Base-by-base conservation (phyloP, 73 alveolate genomes). In the Loxodes magnus region DNA sequence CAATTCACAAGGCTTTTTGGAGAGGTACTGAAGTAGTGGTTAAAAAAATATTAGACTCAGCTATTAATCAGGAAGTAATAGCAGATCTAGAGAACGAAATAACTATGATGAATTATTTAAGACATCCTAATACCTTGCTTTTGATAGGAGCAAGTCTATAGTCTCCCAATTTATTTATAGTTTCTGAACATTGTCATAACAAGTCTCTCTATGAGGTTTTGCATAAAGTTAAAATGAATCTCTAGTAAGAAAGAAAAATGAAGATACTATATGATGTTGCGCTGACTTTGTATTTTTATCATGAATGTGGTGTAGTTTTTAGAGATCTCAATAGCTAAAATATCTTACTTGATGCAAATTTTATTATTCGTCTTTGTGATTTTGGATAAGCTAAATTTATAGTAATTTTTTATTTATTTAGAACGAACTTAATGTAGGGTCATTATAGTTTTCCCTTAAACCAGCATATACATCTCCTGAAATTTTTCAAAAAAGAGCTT, bases 381-480 rank as follows among this genome's bases (percentile, higher is more conserved):
- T 93, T 93, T 82, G 99, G 99, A 0, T 69, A 89, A 29, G 92
- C 98, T 17, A 72, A 84, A 60, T 86, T 85, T 74, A 84, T n/a
- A n/a, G n/a, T n/a, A n/a, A n/a, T n/a, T n/a, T n/a, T n/a, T n/a
- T n/a, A n/a, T n/a, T n/a, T n/a, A n/a, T n/a, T n/a, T n/a, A 79
- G 67, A 16, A 24, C 30, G 99, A 93, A 64, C 71, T 93, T 71
- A 82, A 79, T 51, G 51, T 82, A 27, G 99, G 99, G 0, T 64
- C 92, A 17, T 82, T 85, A 72, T 90, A 93, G 72, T 93, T 82
- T 52, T 80, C 97, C 15, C 98, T 97, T 3, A 93, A 97, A 0
- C 99, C 99, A 10, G 67, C 97, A 19, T 93, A 93, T 74, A 93
- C 89, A 98, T 97, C 99, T 2, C 99, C 99, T 3, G 99, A 93